Base-by-base conservation (phyloP, 768 basidiomycete species). In the Ramaria rubella region DNA sequence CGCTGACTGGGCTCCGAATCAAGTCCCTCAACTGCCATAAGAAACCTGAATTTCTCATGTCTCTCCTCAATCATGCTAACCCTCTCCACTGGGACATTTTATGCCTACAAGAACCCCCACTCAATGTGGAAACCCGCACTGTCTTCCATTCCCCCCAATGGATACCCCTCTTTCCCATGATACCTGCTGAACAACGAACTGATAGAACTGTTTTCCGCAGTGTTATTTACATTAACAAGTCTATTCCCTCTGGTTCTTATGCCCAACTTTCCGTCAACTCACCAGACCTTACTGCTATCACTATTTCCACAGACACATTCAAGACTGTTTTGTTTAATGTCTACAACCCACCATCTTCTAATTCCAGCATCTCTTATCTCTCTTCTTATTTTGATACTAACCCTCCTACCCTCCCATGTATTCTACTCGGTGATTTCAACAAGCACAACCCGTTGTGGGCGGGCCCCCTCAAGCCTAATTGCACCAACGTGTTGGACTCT, bases 361-460 rank as follows among this genome's bases (percentile, higher is more conserved):
- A 38, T 38, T 38, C 36, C n/a, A 38, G 11, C 11, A 38, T 38
- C 36, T n/a, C 11, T n/a, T n/a, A 38, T n/a, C 36, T 38, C 11
- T 11, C n/a, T 11, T 11, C 36, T n/a, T 38, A 11, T 11, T 38
- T 38, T n/a, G 21, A 11, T 11, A 29, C 5, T 38, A 11, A 11
- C 36, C 11, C 36, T 11, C 36, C 36, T n/a, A 38, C 36, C 11
- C 11, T n/a, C 11, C 63, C 65, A 23, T 19, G 66, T 2, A 51
- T 74, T 2, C 74, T 70, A 73, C 29, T 60, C 0, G 70, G 76
- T 0, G 70, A 77, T 60, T 76, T 75, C 64, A 75, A 76, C 53
- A 46, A 67, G n/a, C n/a, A n/a, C n/a, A n/a, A n/a, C n/a, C n/a
- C n/a, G n/a, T n/a, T n/a, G n/a, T n/a, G n/a, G n/a, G 17, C 74